Evolutionary conservation across 768 basidiomycete genomes (phyloP), one percentile per base, ranked within the genome.

Genomic region (Leucocoprinus leucothites): DNA sequence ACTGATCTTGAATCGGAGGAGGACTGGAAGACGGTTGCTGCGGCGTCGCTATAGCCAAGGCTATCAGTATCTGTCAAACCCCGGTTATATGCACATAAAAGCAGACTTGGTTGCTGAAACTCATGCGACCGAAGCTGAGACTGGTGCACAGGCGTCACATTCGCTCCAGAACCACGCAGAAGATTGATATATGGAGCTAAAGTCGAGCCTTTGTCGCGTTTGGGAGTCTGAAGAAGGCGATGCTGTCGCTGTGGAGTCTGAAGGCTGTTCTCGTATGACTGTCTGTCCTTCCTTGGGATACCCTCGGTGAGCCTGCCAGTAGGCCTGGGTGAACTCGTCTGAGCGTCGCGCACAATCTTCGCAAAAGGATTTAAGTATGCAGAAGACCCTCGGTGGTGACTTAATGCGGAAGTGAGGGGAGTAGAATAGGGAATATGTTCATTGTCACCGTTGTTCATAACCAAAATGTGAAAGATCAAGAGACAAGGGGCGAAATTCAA

Each of bases 381-480:
- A 16, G 45, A 40, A 1, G 21, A 13, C 9, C n/a, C 36, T 5
- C n/a, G 13, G 21, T 43, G n/a, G 2, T 24, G 8, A 19, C 14
- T 21, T 28, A 35, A 2, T 19, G 47, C 3, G 18, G 47, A 31
- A 47, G 9, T n/a, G 9, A 9, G n/a, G 26, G 25, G 38, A 11
- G 36, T 18, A 9, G 2, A 35, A 22, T 36, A 19, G 4, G 19
- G 31, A 46, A 25, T 16, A 16, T 18, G 41, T 34, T 49, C 54
- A 56, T 34, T 35, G 38, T 48, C 36, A 21, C 49, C 36, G 54
- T 44, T 34, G 47, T 49, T 35, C 54, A 56, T 56, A 36, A 14
- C 13, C 38, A 43, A 49, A 31, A 35, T 35, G 25, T 21, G 25
- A 22, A 21, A 9, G 22, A 38, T 50, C 19, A 9, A 42, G 24